phyloP scores from a whole-genome alignment of 495 filamentous ascomycete genomes.

The Aspergillus biplanus region DNA sequence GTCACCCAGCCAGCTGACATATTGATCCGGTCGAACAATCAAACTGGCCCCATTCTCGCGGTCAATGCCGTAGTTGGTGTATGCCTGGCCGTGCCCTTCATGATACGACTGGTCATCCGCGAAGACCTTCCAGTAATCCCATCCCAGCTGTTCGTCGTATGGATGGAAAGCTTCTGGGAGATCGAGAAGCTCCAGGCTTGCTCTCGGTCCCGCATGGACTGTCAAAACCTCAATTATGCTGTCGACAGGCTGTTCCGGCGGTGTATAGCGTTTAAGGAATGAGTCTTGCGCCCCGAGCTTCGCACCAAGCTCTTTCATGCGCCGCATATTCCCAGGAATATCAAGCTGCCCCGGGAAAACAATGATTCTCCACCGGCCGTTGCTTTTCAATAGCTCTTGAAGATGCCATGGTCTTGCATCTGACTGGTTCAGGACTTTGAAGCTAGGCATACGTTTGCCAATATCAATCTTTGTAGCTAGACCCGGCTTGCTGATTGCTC shows the following conservation, averaged over 20 bases:
- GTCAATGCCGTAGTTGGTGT: background rate
- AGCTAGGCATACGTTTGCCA: constrained; percentile 57
- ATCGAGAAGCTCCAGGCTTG: background rate
- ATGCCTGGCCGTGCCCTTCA: background rate
- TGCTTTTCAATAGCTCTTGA: constrained; percentile 43
- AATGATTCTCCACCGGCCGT: constrained; percentile 65
- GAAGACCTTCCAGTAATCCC: background rate
- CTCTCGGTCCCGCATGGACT: background rate
- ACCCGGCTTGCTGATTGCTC: constrained; percentile 33
- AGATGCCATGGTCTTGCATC: constrained; percentile 62
- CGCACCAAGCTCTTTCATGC: no score
- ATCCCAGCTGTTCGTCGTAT: background rate
- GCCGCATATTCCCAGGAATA: no score
- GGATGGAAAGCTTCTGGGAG: background rate
- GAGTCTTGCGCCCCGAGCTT: no score
- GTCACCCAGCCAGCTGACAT: background rate
- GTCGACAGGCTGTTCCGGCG: no score
- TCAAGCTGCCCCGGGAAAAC: constrained; percentile 55
- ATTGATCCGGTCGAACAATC: background rate
- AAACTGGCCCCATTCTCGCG: background rate
- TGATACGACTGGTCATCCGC: background rate
- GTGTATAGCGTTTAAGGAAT: no score
- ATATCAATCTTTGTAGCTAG: constrained; percentile 46
- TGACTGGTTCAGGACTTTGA: constrained; percentile 58
- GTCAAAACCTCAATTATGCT: no score